These are phyloP conservation scores for Phytopythium boreale DNA, from an alignment of 352 stramenopile species.

Conservation along the genomic window DNA sequence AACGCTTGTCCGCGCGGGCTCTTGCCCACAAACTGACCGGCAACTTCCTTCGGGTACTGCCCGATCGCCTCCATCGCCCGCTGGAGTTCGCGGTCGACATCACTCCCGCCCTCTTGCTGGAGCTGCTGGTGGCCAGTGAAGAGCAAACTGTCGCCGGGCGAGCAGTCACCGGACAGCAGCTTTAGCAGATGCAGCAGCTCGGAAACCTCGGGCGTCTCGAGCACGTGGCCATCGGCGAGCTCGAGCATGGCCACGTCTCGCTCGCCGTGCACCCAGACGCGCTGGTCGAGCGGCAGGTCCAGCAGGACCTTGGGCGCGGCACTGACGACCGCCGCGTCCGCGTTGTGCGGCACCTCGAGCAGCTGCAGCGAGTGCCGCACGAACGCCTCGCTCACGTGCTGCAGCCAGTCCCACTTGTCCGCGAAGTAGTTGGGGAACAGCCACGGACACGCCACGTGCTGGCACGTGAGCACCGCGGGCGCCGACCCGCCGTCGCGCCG, in stretches of 20 bases:
- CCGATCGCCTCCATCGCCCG: slow-evolving; percentile 11
- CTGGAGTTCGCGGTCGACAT: slow-evolving; percentile 13
- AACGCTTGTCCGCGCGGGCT: slow-evolving; percentile 64
- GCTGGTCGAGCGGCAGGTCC: slow-evolving; percentile 47
- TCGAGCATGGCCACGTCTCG: slow-evolving; percentile 62
- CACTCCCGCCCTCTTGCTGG: slow-evolving; percentile 8
- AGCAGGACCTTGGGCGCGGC: slow-evolving; percentile 34
- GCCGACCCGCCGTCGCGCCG: not conserved
- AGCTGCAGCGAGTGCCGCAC: slow-evolving; percentile 70
- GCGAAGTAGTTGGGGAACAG: slow-evolving; percentile 72
- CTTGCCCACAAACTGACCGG: slow-evolving; percentile 57
- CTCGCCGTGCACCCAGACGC: slow-evolving; percentile 50
- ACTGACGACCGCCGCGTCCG: not conserved
- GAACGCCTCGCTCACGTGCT: slow-evolving; percentile 76
- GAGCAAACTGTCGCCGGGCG: slow-evolving; percentile 36
- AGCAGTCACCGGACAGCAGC: slow-evolving; percentile 18
- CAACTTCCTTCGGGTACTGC: slow-evolving; percentile 45
- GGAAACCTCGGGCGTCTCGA: slow-evolving; percentile 19
- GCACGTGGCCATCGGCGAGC: slow-evolving; percentile 29
- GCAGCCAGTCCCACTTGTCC: slow-evolving; percentile 80
- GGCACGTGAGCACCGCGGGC: slow-evolving; percentile 58
- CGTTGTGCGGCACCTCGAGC: slow-evolving; percentile 23
- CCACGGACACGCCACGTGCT: slow-evolving; percentile 83
- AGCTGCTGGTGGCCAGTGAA: slow-evolving; percentile 56
- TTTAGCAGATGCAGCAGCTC: slow-evolving; percentile 38